A percentile compares a stretch with the other conserved stretches of the same genome.
Evolutionary conservation across 75 land plant species (phyloP).

Genomic region (Pinus tabuliformis): DNA sequence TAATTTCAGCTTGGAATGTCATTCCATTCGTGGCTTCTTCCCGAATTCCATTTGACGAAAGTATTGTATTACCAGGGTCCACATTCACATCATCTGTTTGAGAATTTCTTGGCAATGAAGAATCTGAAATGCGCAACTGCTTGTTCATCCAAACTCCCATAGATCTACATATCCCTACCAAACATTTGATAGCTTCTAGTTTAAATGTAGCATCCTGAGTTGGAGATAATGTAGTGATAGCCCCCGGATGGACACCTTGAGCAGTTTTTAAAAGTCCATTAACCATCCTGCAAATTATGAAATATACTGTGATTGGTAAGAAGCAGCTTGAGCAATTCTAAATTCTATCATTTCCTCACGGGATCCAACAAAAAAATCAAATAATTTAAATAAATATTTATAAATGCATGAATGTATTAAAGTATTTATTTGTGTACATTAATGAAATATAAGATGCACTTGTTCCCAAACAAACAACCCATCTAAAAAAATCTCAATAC

Average conservation of each 20-base stretch:
- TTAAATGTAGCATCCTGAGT: conserved; percentile 68
- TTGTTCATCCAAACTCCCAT: conserved; percentile 89
- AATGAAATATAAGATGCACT: too few relatives aligned
- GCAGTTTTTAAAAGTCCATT: conserved; percentile 85
- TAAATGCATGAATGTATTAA: background rate
- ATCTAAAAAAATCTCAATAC: too few relatives aligned
- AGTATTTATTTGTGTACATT: too few relatives aligned
- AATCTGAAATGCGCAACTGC: conserved; percentile 49
- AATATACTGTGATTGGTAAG: conserved; percentile 6
- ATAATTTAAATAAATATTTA: background rate
- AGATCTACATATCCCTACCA: conserved; percentile 66
- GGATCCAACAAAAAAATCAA: background rate
- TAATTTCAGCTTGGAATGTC: conserved; percentile 47
- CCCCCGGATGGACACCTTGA: conserved; percentile 73
- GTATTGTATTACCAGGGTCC: conserved; percentile 12
- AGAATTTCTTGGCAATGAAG: conserved; percentile 27
- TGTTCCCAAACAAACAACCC: too few relatives aligned
- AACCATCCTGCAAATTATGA: conserved; percentile 65
- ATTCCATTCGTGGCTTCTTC: conserved; percentile 32
- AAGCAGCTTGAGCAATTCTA: too few relatives aligned
- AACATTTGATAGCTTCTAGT: conserved; percentile 72
- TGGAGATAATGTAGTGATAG: conserved; percentile 58
- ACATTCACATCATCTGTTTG: conserved; percentile 31
- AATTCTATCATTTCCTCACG: background rate
- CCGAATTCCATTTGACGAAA: conserved; percentile 35